Evolutionary conservation across 116 monocot species (phyloP).

Genomic region (Dioscorea cayenensis): DNA sequence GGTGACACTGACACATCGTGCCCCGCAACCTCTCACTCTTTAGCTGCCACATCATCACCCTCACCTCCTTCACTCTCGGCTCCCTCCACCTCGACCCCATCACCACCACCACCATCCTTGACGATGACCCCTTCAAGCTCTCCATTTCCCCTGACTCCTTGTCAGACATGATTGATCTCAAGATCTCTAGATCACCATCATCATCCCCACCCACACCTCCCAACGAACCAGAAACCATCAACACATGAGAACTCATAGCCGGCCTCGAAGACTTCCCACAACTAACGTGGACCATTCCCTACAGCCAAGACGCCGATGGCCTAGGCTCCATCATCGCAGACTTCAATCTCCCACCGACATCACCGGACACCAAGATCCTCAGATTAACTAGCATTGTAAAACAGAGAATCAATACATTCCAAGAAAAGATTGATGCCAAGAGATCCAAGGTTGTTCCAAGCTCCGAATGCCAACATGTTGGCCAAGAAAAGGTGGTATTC

Average conservation of each 20-base stretch:
- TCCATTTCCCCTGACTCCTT: not conserved
- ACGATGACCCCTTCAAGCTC: not conserved
- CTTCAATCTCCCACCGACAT: conserved; percentile 3
- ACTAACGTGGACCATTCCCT: not conserved
- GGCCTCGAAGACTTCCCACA: conserved; percentile 34
- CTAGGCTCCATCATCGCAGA: not conserved
- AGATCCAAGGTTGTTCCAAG: conserved; percentile 4
- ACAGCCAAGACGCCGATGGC: not conserved
- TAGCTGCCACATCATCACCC: conserved; percentile 28
- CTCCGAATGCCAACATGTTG: conserved; percentile 9
- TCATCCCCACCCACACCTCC: not conserved
- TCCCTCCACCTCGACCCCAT: conserved; percentile 21
- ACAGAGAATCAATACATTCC: conserved; percentile 41
- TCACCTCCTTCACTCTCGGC: conserved; percentile 40
- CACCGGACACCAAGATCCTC: not conserved
- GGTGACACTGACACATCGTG: too few relatives aligned
- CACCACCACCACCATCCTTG: not conserved
- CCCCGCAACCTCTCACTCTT: conserved; percentile 24
- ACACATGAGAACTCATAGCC: conserved; percentile 57
- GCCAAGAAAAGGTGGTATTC: conserved; percentile 41
- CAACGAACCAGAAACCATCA: conserved; percentile 39
- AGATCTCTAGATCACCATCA: not conserved
- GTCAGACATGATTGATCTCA: not conserved
- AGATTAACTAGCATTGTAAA: conserved; percentile 33
- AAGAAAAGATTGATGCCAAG: conserved; percentile 50